Percentiles rank a stretch among this genome's conserved stretches.
Evolutionary conservation across 2,329 filamentous ascomycete genomes (phyloP).

Genomic region (Clonostachys solani): DNA sequence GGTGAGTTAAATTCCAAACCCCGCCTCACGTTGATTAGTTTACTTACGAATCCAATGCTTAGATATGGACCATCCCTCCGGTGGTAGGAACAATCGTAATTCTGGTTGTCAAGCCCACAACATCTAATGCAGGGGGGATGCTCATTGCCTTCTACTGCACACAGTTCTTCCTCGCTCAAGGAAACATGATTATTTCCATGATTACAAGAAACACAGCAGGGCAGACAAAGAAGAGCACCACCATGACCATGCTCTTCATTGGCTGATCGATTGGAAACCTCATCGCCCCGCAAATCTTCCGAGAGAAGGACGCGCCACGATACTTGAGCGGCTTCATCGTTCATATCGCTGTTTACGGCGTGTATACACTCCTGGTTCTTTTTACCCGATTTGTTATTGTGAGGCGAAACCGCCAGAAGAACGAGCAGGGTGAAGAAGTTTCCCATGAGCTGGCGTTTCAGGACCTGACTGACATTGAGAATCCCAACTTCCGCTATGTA

Average conservation of each 20-base stretch:
- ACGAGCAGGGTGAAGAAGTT: too few relatives aligned
- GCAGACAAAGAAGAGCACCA: constrained; percentile 36
- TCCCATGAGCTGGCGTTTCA: too few relatives aligned
- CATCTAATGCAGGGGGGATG: constrained; percentile 25
- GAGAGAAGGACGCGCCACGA: constrained; percentile 21
- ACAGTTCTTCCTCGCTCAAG: constrained; percentile 33
- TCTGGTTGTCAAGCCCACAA: constrained; percentile 21
- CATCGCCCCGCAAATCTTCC: constrained; percentile 25
- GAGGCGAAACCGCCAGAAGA: too few relatives aligned
- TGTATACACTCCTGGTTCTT: too few relatives aligned
- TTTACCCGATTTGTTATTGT: too few relatives aligned
- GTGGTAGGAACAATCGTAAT: constrained; percentile 29
- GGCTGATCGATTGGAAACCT: constrained; percentile 36
- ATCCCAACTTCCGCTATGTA: too few relatives aligned
- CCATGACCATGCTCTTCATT: constrained; percentile 32
- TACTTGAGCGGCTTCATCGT: constrained; percentile 26
- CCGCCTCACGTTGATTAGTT: too few relatives aligned
- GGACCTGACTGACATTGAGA: too few relatives aligned
- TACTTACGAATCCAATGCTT: too few relatives aligned
- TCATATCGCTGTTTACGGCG: constrained; percentile 24
- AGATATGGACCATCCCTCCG: too few relatives aligned
- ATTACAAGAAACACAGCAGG: constrained; percentile 34
- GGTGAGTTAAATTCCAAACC: not conserved
- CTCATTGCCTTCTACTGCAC: constrained; percentile 36
- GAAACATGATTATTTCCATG: constrained; percentile 33